These are phyloP conservation scores for Urtica urens DNA, from an alignment of 306 rosid species.

Conservation along the genomic window DNA sequence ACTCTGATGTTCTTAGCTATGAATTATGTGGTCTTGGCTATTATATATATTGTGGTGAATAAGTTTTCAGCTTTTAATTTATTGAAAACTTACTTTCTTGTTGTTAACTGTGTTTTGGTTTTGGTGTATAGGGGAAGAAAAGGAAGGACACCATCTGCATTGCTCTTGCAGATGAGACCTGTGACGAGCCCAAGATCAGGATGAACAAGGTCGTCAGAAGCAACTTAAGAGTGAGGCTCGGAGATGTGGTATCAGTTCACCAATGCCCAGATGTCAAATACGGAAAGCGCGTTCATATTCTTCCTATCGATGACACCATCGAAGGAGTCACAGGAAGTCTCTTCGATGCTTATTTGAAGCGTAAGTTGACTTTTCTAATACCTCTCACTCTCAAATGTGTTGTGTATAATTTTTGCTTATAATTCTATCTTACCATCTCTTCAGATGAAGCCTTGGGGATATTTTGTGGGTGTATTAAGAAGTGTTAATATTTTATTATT, in stretches of 20 bases:
- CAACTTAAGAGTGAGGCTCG: constrained; percentile 93
- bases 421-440: not conserved
- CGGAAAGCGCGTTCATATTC: constrained; percentile 87
- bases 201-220: constrained; percentile 91
- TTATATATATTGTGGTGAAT: not conserved
- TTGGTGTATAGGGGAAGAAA: constrained; percentile 64
- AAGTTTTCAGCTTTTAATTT: too few species aligned
- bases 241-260: constrained; percentile 91
- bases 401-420: too few species aligned
- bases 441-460: not conserved
- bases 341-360: constrained; percentile 82
- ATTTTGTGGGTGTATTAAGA: not conserved
- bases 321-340: constrained; percentile 85
- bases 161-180: constrained; percentile 82
- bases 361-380: constrained; percentile 30
- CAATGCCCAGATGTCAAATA: constrained; percentile 89
- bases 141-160: constrained; percentile 83
- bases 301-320: constrained; percentile 85
- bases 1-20: not conserved
- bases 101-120: not conserved
- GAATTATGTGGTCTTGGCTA: too few species aligned
- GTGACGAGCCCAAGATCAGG: constrained; percentile 83
- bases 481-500: too few species aligned
- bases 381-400: not conserved
- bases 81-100: too few species aligned